These are phyloP conservation scores for Mycena haematopus DNA, from an alignment of 768 basidiomycete species.

Conservation along the genomic window DNA sequence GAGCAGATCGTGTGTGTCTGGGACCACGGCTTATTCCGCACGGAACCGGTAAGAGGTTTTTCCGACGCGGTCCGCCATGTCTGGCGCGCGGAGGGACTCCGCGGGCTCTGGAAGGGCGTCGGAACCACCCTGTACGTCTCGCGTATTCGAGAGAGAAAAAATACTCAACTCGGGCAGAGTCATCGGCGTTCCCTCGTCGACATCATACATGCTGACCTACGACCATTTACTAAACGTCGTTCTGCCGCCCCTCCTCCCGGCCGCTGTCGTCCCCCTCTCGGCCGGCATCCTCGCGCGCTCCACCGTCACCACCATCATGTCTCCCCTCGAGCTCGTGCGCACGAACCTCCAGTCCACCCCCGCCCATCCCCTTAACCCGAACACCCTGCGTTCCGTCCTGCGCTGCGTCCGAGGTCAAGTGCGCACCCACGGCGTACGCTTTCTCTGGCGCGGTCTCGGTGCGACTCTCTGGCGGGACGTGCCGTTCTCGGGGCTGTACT, in stretches of 20 bases:
- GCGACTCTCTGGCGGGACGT: conserved; percentile 97
- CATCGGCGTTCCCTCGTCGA: conserved; percentile 91
- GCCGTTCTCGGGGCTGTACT: conserved; percentile 96
- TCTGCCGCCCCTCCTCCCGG: conserved; percentile 66
- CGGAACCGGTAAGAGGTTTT: conserved; percentile 84
- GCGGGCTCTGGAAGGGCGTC: conserved; percentile 94
- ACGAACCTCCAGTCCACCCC: conserved; percentile 94
- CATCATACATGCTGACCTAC: conserved; percentile 95
- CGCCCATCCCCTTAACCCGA: conserved; percentile 67
- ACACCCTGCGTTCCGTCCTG: conserved; percentile 80
- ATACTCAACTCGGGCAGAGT: conserved; percentile 53
- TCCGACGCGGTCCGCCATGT: conserved; percentile 85
- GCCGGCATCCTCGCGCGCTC: conserved; percentile 88
- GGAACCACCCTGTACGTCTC: conserved; percentile 84
- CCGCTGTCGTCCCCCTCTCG: conserved; percentile 66
- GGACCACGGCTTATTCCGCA: conserved; percentile 72
- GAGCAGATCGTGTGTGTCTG: conserved; percentile 82
- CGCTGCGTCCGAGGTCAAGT: conserved; percentile 65
- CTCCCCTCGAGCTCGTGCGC: conserved; percentile 91
- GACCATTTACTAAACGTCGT: conserved; percentile 78
- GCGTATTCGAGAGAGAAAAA: not conserved
- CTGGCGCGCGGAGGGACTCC: conserved; percentile 77
- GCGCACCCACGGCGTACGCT: conserved; percentile 64
- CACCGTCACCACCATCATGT: conserved; percentile 75
- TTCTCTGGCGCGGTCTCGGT: conserved; percentile 90